A percentile compares a stretch with the other conserved stretches of the same genome.
Conservation (phyloP, 208 protist genomes). For the Trypanosoma brucei region DNA sequence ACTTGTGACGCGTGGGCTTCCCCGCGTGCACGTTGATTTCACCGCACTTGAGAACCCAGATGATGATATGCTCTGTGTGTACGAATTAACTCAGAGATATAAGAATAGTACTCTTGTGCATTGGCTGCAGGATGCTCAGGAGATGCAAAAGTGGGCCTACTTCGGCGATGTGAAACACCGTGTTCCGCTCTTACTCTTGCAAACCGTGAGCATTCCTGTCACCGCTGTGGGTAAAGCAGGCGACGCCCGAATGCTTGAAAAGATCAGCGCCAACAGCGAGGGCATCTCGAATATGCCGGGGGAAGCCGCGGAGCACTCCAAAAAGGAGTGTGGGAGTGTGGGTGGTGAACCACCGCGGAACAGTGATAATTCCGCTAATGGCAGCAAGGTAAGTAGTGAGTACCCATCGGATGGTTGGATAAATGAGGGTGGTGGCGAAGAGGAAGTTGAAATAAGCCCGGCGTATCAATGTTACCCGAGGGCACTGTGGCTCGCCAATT, state of each 20-base stretch:
- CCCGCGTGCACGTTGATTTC: conserved; percentile 83
- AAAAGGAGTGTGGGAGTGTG: conserved; percentile 11
- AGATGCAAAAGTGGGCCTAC: conserved; percentile 82
- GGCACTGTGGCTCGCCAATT: conserved; percentile 62
- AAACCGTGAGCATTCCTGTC: conserved; percentile 59
- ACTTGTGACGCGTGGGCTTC: conserved; percentile 63
- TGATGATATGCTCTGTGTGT: conserved; percentile 78
- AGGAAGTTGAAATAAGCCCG: conserved; percentile 71
- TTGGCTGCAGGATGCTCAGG: conserved; percentile 84
- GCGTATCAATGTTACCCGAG: conserved; percentile 57
- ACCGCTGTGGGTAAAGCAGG: conserved; percentile 20
- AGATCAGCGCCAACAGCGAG: not conserved
- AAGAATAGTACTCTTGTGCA: conserved; percentile 77
- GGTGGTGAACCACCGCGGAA: conserved; percentile 8
- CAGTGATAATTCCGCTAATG: not conserved
- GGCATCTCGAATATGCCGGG: conserved; percentile 6
- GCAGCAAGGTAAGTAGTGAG: not conserved
- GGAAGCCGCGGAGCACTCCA: not conserved
- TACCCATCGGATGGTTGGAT: conserved; percentile 19
- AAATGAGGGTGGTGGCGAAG: conserved; percentile 47
- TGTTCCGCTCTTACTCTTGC: conserved; percentile 73
- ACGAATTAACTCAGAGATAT: conserved; percentile 70
- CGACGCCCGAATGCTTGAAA: conserved; percentile 8
- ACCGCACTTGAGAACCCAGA: conserved; percentile 84
- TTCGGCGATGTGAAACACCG: conserved; percentile 58